Percentiles rank a stretch among this genome's conserved stretches.
These are phyloP conservation scores for Silene latifolia DNA, from an alignment of 148 eudicot species.

Conservation along the genomic window DNA sequence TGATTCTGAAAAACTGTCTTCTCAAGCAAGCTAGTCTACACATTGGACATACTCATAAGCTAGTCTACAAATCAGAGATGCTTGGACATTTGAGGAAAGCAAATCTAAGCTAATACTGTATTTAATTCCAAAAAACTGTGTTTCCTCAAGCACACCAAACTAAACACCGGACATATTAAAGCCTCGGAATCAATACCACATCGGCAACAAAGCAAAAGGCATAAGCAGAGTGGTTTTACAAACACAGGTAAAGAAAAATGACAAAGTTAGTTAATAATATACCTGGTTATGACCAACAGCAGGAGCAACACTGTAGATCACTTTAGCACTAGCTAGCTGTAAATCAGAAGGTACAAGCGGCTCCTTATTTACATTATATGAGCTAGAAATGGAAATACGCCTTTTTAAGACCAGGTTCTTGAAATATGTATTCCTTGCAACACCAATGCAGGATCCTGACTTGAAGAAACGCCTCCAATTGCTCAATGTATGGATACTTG, in stretches of 20 bases:
- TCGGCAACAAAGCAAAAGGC: not conserved
- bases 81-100: not conserved
- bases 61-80: too few relatives aligned
- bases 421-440: slow-evolving; percentile 17
- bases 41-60: too few relatives aligned
- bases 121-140: not conserved
- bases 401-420: slow-evolving; percentile 28
- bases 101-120: not conserved
- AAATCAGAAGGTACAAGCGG: slow-evolving; percentile 28
- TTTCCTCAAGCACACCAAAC: not conserved
- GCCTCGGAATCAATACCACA: not conserved
- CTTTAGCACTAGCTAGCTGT: slow-evolving; percentile 45
- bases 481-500: slow-evolving; percentile 25
- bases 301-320: slow-evolving; percentile 73
- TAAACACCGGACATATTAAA: not conserved
- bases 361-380: slow-evolving; percentile 33
- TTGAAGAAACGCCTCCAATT: slow-evolving; percentile 29
- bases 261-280: not conserved
- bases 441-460: slow-evolving; percentile 22
- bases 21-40: too few relatives aligned
- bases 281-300: slow-evolving; percentile 94
- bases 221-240: not conserved
- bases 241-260: not conserved
- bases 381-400: slow-evolving; percentile 34
- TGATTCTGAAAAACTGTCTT: too few relatives aligned